A percentile compares a stretch with the other conserved stretches of the same genome.
Conservation (phyloP, 257 asterid genomes). For the Solanum pinnatisectum region DNA sequence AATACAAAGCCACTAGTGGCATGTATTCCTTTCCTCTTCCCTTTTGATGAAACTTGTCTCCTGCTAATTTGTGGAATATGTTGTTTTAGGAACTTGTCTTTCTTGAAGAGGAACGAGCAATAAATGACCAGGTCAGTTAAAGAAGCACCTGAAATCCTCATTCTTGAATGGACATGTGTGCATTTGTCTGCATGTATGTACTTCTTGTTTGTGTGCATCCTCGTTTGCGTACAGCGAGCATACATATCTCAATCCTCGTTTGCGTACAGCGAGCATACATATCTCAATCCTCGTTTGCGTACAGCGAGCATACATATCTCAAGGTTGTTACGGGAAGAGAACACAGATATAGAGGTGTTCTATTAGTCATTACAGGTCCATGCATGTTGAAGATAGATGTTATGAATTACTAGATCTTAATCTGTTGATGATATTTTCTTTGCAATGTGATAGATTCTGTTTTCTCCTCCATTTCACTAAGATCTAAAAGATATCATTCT, state of each 20-base stretch:
- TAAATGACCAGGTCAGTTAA: slow-evolving; percentile 26
- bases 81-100: slow-evolving; percentile 22
- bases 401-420: neutral
- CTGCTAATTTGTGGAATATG: neutral
- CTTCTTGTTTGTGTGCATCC: neutral
- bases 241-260: neutral
- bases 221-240: neutral
- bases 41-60: neutral
- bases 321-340: neutral
- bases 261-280: too few relatives aligned
- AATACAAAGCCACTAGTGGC: neutral
- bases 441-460: neutral
- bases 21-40: neutral
- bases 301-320: neutral
- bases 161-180: neutral
- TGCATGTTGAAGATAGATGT: neutral
- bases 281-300: neutral
- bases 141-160: neutral
- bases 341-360: neutral
- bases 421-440: neutral
- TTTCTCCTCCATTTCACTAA: neutral
- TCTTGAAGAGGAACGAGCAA: slow-evolving; percentile 23
- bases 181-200: neutral
- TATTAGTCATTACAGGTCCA: neutral
- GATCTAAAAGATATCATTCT: neutral